These are phyloP conservation scores for Starmera amethionina DNA, from an alignment of 805 yeast species.

Conservation along the genomic window DNA sequence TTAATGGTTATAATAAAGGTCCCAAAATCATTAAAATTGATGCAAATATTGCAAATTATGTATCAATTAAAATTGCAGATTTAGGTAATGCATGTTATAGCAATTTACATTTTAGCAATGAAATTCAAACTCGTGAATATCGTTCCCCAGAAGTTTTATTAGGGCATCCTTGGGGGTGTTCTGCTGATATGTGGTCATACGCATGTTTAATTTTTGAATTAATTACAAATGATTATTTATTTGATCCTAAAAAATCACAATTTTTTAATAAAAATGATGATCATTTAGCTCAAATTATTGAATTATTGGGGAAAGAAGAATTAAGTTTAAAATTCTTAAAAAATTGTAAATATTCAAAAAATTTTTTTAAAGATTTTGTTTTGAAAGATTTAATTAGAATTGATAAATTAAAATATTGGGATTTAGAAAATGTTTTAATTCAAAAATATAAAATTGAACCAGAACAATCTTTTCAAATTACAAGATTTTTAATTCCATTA, in stretches of 20 bases:
- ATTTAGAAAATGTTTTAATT: constrained; percentile 52
- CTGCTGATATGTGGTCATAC: constrained; percentile 51
- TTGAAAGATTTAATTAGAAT: constrained; percentile 46
- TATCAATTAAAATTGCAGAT: constrained; percentile 50
- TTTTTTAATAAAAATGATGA: constrained; percentile 45
- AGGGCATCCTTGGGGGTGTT: constrained; percentile 52
- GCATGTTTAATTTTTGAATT: constrained; percentile 52
- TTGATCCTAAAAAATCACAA: constrained; percentile 47
- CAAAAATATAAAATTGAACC: constrained; percentile 65
- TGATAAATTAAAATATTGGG: constrained; percentile 68
- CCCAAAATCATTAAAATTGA: neutral
- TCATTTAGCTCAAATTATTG: constrained; percentile 54
- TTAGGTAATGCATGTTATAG: constrained; percentile 64
- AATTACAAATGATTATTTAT: constrained; percentile 51
- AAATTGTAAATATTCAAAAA: constrained; percentile 31
- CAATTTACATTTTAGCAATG: constrained; percentile 54
- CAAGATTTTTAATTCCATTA: constrained; percentile 41
- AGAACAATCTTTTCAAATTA: constrained; percentile 38
- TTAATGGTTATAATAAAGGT: neutral
- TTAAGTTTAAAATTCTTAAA: constrained; percentile 29
- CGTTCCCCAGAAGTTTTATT: constrained; percentile 55
- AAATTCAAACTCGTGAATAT: constrained; percentile 61
- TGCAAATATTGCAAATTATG: neutral
- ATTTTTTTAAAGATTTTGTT: constrained; percentile 33
- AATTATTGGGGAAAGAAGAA: constrained; percentile 31